Evolutionary conservation across 2,329 filamentous ascomycete genomes (phyloP).

Genomic region (Xylariaceae sp.): DNA sequence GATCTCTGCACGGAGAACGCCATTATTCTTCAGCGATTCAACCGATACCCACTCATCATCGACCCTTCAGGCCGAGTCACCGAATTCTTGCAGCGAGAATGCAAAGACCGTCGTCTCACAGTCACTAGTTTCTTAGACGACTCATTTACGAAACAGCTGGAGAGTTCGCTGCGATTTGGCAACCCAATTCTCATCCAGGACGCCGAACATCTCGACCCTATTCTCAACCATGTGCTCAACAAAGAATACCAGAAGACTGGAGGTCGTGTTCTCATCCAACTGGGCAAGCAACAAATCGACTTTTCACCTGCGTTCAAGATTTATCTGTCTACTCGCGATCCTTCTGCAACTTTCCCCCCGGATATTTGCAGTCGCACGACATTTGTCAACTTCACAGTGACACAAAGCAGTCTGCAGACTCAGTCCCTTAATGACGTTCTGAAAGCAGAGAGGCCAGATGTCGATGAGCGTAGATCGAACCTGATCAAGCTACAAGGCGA

Average conservation of each 20-base stretch:
- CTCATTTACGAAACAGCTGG: conserved; percentile 95
- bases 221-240: conserved; percentile 97
- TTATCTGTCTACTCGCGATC: conserved; percentile 91
- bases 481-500: conserved; percentile 98
- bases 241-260: conserved; percentile 99
- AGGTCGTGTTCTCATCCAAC: conserved; percentile 94
- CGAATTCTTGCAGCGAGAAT: conserved; percentile 93
- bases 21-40: conserved; percentile 95
- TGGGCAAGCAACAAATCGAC: conserved; percentile 98
- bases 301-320: conserved; percentile 96
- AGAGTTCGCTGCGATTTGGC: conserved; percentile 94
- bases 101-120: conserved; percentile 86
- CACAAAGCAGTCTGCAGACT: conserved; percentile 96
- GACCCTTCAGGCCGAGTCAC: conserved; percentile 93
- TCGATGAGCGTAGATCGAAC: conserved; percentile 93
- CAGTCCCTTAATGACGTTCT: conserved; percentile 96
- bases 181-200: conserved; percentile 99
- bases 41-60: conserved; percentile 96
- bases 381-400: conserved; percentile 99
- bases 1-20: conserved; percentile 98
- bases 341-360: conserved; percentile 90
- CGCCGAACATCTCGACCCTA: conserved; percentile 92
- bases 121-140: conserved; percentile 98
- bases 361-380: conserved; percentile 98
- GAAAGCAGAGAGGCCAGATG: conserved; percentile 94